Evolutionary conservation across 441 rosid species (phyloP), one percentile per base, ranked within the genome.

Genomic region (Flueggea neowawraea): DNA sequence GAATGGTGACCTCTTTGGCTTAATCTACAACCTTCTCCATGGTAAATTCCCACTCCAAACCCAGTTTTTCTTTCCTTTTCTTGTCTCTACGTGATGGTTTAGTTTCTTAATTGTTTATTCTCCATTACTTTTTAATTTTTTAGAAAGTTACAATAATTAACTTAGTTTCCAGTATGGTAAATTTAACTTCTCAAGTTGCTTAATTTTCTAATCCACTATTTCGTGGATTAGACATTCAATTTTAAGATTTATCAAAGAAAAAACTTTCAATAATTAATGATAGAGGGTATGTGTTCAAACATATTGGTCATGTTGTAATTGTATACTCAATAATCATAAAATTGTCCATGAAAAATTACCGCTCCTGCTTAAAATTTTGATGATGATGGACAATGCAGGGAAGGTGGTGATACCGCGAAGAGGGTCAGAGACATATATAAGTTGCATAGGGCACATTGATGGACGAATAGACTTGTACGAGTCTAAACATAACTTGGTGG

Each of bases 381-480:
- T 12, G 16, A 6, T 51, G 12, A n/a, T n/a, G 41, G 41, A 36
- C 28, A 50, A 36, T 64, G 80, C 76, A 94, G 98, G 91, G 49
- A 74, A 73, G 32, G 61, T 87, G 13, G 77, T 79, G 64, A 73
- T 84, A 53, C 95, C 97, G 2, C 70, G 62, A 54, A 82, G 91
- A 71, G 96, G 81, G 33, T 71, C 89, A 0, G 81, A 75, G 59
- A 73, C 73, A 15, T 94, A 79, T 82, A 61, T 84, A 16, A 86
- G 93, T 58, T 70, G 72, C 5, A 55, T 81, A 12, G 93, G 96
- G 6, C 96, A 88, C 0, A 63, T 90, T 53, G 99, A 94, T 83
- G 80, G 84, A 55, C 60, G 97, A 62, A 66, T 78, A 44, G 86
- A 83, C 68, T 73, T 90, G 1, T 83, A 63, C 61, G 73, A 54